phyloP scores from a whole-genome alignment of 1,284 basidiomycete species.

The Acaromyces ingoldii region DNA sequence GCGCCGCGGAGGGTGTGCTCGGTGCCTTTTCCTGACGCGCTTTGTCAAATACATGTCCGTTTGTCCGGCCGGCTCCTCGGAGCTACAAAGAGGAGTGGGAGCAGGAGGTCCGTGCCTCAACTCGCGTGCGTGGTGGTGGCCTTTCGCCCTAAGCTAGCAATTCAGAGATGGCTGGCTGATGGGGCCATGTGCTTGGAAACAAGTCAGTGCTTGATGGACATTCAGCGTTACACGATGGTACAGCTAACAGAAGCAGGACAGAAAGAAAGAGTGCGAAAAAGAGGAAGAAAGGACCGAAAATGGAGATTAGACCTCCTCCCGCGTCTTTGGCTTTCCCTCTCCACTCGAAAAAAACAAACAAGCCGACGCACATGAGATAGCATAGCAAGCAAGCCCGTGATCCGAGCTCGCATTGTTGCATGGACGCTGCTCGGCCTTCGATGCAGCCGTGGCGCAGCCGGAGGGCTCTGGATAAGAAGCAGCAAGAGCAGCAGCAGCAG shows the following conservation, averaged over 20 bases:
- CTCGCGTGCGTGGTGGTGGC: too few relatives aligned
- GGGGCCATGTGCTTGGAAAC: too few relatives aligned
- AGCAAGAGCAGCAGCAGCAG: not conserved
- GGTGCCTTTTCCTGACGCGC: too few relatives aligned
- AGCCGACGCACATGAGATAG: not conserved
- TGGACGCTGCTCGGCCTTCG: not conserved
- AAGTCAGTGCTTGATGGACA: too few relatives aligned
- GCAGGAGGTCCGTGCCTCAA: too few relatives aligned
- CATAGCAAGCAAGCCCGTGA: not conserved
- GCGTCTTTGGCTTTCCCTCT: not conserved
- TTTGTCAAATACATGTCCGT: too few relatives aligned
- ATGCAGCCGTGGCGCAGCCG: not conserved
- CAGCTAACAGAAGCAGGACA: not conserved
- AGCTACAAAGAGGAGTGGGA: too few relatives aligned
- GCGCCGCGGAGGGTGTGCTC: too few relatives aligned
- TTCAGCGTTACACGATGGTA: constrained; percentile 50
- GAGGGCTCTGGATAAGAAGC: not conserved
- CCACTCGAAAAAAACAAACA: not conserved
- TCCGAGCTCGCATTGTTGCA: not conserved
- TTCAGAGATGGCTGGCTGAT: too few relatives aligned
- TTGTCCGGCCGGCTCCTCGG: too few relatives aligned
- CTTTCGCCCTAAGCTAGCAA: too few relatives aligned
- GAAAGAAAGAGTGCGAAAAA: not conserved
- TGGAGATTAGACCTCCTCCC: not conserved
- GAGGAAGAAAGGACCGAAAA: not conserved